phyloP scores from a whole-genome alignment of 495 filamentous ascomycete species.

The Penicillium paradoxum region DNA sequence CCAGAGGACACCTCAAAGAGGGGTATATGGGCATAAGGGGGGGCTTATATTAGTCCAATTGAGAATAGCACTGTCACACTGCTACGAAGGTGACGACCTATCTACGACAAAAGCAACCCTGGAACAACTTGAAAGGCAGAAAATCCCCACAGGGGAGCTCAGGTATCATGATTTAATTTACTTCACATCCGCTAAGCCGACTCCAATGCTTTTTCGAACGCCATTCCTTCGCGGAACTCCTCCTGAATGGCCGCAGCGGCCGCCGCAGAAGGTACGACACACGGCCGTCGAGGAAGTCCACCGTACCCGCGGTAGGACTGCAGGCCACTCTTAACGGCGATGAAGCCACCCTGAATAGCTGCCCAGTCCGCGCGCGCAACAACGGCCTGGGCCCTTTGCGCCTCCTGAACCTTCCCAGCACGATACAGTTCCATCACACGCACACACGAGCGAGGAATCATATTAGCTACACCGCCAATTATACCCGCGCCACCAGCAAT shows the following conservation, averaged over 20 bases:
- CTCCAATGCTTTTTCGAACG: constrained; percentile 57
- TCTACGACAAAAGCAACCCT: neutral
- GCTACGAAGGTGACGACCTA: neutral
- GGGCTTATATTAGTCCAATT: neutral
- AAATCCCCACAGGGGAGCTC: neutral
- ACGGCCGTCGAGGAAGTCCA: constrained; percentile 68
- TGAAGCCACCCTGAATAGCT: constrained; percentile 78
- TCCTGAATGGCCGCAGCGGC: constrained; percentile 60
- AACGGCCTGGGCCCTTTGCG: constrained; percentile 70
- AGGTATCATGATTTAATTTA: neutral
- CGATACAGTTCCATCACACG: constrained; percentile 67
- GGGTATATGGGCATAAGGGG: neutral
- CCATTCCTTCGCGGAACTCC: constrained; percentile 69
- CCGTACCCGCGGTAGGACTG: constrained; percentile 74
- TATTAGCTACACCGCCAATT: constrained; percentile 79
- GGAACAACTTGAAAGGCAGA: neutral
- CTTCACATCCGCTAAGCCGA: constrained; percentile 9
- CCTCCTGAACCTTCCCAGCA: constrained; percentile 63
- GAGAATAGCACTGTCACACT: constrained; percentile 5
- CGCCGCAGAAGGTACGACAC: constrained; percentile 60
- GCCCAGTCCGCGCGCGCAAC: constrained; percentile 84
- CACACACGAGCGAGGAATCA: constrained; percentile 73
- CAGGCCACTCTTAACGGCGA: constrained; percentile 78
- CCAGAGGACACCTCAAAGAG: neutral
- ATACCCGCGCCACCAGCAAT: constrained; percentile 81